Base-by-base conservation (phyloP, 345 rosid genomes). In the Eucalyptus sp. region DNA sequence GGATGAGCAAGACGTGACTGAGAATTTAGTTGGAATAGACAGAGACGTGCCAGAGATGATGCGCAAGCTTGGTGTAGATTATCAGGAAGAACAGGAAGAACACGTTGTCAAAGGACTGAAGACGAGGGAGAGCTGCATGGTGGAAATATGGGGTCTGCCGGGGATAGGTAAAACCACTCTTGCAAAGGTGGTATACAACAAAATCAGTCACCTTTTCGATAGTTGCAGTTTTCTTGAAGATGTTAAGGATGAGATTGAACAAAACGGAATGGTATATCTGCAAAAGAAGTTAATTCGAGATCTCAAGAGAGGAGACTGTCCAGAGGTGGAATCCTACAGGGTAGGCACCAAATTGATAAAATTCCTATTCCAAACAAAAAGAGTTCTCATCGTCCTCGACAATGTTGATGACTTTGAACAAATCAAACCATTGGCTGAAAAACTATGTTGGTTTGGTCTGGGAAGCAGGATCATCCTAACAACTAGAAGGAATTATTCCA, bases 291-390 rank as follows among this genome's bases (percentile, higher is more conserved):
- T 51, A 6, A 51, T 51, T 51, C 0, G 4, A 54, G 25, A 20
- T 3, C 58, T 54, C 5, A 54, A 54, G 4, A 1, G 25, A 54
- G 4, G 58, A 54, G 58, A 54, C 0, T 18, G 25, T 52, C 58
- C 58, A 52, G 0, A 18, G 0, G 25, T 52, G 25, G 4, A 52
- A 52, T 52, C 58, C 9, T 52, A 7, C 9, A 52, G 2, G 7
- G 4, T 1, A 52, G 25, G 58, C 10, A 52, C 4, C 25, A 18
- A 7, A 52, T 1, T 52, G 58, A 52, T 52, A 52, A 18, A 52
- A 52, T 0, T 0, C 8, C 58, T 52, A 7, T 52, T 52, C 10
- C 0, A 0, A 54, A 0, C 2, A 20, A 3, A 3, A 7, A 54
- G 58, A 54, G 10, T 54, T 54, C 58, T 54, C 25, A 20, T 54